A percentile compares a stretch with the other conserved stretches of the same genome.
These are phyloP conservation scores for Beta lomatogona DNA, from an alignment of 179 eudicot species.

Conservation along the genomic window DNA sequence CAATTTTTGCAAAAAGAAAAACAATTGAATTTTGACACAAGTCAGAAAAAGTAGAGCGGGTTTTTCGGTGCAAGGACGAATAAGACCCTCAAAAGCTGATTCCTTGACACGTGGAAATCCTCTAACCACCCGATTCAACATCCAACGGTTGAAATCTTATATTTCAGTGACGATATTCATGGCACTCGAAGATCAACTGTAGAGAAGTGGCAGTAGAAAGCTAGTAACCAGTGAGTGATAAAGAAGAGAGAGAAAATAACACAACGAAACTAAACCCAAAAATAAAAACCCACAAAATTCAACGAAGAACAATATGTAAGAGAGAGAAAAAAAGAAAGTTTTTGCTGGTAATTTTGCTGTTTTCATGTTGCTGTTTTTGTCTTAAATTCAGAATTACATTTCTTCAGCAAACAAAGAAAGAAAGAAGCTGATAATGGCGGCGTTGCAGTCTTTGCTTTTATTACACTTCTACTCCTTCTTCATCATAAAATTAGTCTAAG, in stretches of 20 bases:
- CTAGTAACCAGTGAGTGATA: background rate
- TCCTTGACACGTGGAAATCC: conserved; percentile 44
- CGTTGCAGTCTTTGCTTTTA: conserved; percentile 73
- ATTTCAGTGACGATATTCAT: conserved; percentile 30
- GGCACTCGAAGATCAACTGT: conserved; percentile 56
- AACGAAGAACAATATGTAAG: conserved; percentile 8
- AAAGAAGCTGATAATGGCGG: conserved; percentile 58
- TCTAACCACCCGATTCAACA: conserved; percentile 32
- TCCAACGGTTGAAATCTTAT: conserved; percentile 46
- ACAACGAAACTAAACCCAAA: background rate
- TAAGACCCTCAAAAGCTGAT: conserved; percentile 53
- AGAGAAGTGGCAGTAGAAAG: conserved; percentile 33
- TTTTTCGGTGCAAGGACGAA: conserved; percentile 81
- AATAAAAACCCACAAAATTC: conserved; percentile 4
- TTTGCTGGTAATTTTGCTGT: background rate
- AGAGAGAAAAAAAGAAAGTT: conserved; percentile 19
- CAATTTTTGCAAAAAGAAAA: background rate
- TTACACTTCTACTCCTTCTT: conserved; percentile 23
- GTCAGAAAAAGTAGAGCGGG: conserved; percentile 65
- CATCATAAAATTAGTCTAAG: background rate
- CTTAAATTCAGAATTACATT: background rate
- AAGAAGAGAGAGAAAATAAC: conserved; percentile 9
- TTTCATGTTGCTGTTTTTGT: conserved; percentile 11
- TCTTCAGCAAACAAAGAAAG: background rate
- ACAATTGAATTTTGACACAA: background rate